Conservation (phyloP, 1,139 yeast species). For the Lodderomyces elongisporus region DNA sequence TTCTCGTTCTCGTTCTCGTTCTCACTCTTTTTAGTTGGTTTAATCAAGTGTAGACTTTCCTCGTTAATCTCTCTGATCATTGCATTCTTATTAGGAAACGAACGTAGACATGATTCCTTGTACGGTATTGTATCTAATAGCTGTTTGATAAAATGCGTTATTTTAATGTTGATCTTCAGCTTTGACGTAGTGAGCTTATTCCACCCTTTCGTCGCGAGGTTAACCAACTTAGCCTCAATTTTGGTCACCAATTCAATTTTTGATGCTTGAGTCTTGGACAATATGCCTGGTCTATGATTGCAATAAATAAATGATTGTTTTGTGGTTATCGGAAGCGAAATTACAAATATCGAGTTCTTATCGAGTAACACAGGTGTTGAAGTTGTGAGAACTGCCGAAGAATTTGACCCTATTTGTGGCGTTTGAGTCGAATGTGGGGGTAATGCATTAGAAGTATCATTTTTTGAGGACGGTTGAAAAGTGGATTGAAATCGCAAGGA, state of each 20-base stretch:
- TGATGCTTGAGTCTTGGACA: slow-evolving; percentile 23
- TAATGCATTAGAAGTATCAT: too few relatives aligned
- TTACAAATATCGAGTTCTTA: slow-evolving; percentile 37
- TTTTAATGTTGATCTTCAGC: slow-evolving; percentile 31
- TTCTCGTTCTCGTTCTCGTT: slow-evolving; percentile 2
- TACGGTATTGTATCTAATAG: slow-evolving; percentile 46
- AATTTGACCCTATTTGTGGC: too few relatives aligned
- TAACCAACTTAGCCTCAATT: slow-evolving; percentile 34
- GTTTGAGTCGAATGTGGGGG: too few relatives aligned
- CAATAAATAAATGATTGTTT: slow-evolving; percentile 54
- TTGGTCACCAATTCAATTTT: slow-evolving; percentile 31
- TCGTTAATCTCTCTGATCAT: slow-evolving; percentile 46
- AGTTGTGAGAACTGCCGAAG: too few relatives aligned
- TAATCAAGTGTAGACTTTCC: slow-evolving; percentile 14
- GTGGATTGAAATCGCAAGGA: too few relatives aligned
- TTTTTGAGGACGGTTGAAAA: too few relatives aligned
- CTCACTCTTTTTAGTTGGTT: background rate
- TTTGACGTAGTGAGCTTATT: slow-evolving; percentile 37
- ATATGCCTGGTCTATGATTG: slow-evolving; percentile 42
- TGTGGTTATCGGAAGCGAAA: slow-evolving; percentile 60
- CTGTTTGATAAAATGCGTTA: slow-evolving; percentile 31
- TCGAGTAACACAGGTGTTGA: too few relatives aligned
- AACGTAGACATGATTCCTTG: slow-evolving; percentile 46
- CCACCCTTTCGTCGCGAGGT: slow-evolving; percentile 44
- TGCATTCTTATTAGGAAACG: slow-evolving; percentile 46